Evolutionary conservation across 805 yeast species (phyloP).

Genomic region (Soucietia sequanensis): DNA sequence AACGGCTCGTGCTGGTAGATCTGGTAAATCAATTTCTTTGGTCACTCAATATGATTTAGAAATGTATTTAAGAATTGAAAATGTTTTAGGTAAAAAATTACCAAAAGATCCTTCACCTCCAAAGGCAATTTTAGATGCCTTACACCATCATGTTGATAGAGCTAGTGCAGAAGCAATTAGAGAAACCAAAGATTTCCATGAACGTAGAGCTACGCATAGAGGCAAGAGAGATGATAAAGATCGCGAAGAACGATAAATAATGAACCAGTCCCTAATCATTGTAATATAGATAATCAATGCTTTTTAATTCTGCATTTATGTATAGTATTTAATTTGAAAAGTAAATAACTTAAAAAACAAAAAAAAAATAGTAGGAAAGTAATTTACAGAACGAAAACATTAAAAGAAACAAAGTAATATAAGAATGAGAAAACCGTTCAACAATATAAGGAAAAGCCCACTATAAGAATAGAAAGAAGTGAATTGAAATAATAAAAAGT

Average conservation of each 20-base stretch:
- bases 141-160: constrained; percentile 85
- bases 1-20: constrained; percentile 91
- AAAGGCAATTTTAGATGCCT: constrained; percentile 68
- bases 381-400: too few relatives aligned
- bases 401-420: too few relatives aligned
- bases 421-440: too few relatives aligned
- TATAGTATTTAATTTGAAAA: neutral
- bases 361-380: too few relatives aligned
- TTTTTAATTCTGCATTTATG: too few relatives aligned
- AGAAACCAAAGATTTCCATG: constrained; percentile 68
- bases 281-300: neutral
- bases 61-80: constrained; percentile 82
- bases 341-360: too few relatives aligned
- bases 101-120: constrained; percentile 79
- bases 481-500: neutral
- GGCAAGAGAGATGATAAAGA: constrained; percentile 38
- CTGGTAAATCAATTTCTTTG: constrained; percentile 82
- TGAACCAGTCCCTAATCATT: too few relatives aligned
- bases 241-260: constrained; percentile 27
- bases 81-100: constrained; percentile 76
- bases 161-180: constrained; percentile 89
- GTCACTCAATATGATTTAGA: constrained; percentile 96
- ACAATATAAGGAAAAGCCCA: too few relatives aligned
- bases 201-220: constrained; percentile 17
- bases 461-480: neutral